Conservation (phyloP, 257 asterid species). For the Forsythia suspensa region DNA sequence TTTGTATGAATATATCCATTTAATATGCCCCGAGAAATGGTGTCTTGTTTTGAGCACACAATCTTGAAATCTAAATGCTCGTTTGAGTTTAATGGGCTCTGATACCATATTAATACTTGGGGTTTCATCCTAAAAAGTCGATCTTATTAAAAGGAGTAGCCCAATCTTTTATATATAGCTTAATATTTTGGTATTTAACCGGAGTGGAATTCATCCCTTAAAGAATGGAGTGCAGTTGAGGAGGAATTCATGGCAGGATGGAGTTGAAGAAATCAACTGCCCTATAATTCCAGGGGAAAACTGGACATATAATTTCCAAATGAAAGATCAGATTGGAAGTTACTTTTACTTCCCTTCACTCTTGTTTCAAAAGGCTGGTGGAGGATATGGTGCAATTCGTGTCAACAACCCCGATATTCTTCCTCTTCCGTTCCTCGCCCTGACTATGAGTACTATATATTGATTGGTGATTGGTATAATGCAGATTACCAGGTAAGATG, state of each 20-base stretch:
- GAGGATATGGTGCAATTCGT: conserved; percentile 43
- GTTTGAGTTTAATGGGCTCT: too few relatives aligned
- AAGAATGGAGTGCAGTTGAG: conserved; percentile 37
- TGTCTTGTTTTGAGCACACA: too few relatives aligned
- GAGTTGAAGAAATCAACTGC: conserved; percentile 41
- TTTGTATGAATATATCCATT: not conserved
- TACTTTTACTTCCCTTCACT: conserved; percentile 44
- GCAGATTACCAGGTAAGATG: conserved; percentile 25
- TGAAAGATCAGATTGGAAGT: conserved; percentile 43
- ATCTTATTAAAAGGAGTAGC: too few relatives aligned
- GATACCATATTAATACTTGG: too few relatives aligned
- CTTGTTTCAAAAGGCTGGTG: conserved; percentile 43
- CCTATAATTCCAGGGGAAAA: conserved; percentile 37
- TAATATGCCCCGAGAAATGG: too few relatives aligned
- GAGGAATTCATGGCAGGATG: conserved; percentile 40
- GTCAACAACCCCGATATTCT: not conserved
- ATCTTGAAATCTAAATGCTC: too few relatives aligned
- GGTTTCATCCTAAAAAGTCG: too few relatives aligned
- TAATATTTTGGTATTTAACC: too few relatives aligned
- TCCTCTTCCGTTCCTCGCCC: conserved; percentile 27
- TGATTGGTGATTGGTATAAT: conserved; percentile 45
- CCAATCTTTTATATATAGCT: too few relatives aligned
- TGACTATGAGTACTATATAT: conserved; percentile 25
- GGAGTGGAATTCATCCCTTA: too few relatives aligned
- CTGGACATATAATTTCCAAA: conserved; percentile 41